Percentiles rank a stretch among this genome's conserved stretches.
These are phyloP conservation scores for Chlamydomonas applanata DNA, from an alignment of 139 green algal species.

Conservation along the genomic window DNA sequence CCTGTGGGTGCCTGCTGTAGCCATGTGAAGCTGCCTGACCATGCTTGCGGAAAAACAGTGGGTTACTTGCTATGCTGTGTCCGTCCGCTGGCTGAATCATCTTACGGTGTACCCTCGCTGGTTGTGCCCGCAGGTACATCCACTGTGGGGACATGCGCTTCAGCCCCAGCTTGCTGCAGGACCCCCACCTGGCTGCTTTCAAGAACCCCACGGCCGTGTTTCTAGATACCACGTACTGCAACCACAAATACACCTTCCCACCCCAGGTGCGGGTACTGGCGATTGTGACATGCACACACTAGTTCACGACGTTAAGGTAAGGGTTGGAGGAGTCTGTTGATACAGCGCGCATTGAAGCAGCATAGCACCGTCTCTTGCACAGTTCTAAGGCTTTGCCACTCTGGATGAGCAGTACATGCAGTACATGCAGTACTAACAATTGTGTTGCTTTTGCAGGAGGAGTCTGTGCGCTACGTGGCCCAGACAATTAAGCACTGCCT, in stretches of 20 bases:
- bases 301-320: too few relatives aligned
- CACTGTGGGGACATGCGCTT: slow-evolving; percentile 83
- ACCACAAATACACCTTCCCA: slow-evolving; percentile 67
- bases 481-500: slow-evolving; percentile 47
- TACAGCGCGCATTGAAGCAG: too few relatives aligned
- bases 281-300: not conserved
- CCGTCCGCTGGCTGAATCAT: too few relatives aligned
- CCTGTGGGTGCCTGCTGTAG: not conserved
- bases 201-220: slow-evolving; percentile 56
- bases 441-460: slow-evolving; percentile 15
- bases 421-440: too few relatives aligned
- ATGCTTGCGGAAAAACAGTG: too few relatives aligned
- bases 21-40: not conserved
- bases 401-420: too few relatives aligned
- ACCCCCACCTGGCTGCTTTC: slow-evolving; percentile 49
- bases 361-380: too few relatives aligned
- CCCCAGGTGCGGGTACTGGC: slow-evolving; percentile 45
- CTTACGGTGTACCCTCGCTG: not conserved
- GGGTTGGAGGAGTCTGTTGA: too few relatives aligned
- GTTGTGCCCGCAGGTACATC: slow-evolving; percentile 42
- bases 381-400: too few relatives aligned
- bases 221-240: slow-evolving; percentile 87
- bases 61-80: too few relatives aligned
- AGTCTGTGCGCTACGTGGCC: slow-evolving; percentile 51
- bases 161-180: slow-evolving; percentile 33